Evolutionary conservation across 2,329 filamentous ascomycete species (phyloP).

Genomic region (Arthrobotrys pseudoclavata): DNA sequence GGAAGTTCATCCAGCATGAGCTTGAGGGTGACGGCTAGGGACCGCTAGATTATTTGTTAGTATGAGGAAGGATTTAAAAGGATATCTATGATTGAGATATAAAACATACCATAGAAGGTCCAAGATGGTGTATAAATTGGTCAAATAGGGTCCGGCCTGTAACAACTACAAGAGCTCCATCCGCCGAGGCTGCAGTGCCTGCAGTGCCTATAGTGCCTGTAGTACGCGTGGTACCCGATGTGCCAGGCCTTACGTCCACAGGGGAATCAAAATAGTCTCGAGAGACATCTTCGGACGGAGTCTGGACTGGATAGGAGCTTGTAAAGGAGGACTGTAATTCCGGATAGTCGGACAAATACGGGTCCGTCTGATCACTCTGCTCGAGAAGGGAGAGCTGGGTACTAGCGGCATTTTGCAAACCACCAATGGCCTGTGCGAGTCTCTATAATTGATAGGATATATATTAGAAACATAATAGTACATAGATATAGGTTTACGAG

Average conservation of each 20-base stretch:
- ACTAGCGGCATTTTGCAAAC: slow-evolving; percentile 86
- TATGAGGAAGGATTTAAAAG: not conserved
- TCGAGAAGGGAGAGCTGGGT: slow-evolving; percentile 88
- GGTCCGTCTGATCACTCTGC: slow-evolving; percentile 67
- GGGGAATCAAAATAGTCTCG: slow-evolving; percentile 19
- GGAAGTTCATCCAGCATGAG: slow-evolving; percentile 89
- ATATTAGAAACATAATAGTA: slow-evolving; percentile 21
- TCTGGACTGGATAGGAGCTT: slow-evolving; percentile 3
- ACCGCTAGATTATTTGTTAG: slow-evolving; percentile 72
- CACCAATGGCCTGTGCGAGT: slow-evolving; percentile 88
- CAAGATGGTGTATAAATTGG: slow-evolving; percentile 87
- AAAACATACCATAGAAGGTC: slow-evolving; percentile 81
- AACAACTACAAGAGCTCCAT: slow-evolving; percentile 31
- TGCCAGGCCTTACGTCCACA: slow-evolving; percentile 20
- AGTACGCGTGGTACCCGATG: slow-evolving; percentile 2
- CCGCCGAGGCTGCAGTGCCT: not conserved
- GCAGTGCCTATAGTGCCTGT: not conserved
- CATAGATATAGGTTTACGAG: not conserved
- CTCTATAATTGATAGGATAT: slow-evolving; percentile 68
- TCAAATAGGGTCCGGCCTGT: slow-evolving; percentile 87
- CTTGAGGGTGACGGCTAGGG: slow-evolving; percentile 88
- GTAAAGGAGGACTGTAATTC: slow-evolving; percentile 62
- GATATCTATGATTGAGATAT: not conserved
- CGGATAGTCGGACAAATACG: slow-evolving; percentile 63
- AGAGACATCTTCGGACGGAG: slow-evolving; percentile 20